These are phyloP conservation scores for Tolypocladium tundrense DNA, from an alignment of 2,329 filamentous ascomycete genomes.

Conservation along the genomic window DNA sequence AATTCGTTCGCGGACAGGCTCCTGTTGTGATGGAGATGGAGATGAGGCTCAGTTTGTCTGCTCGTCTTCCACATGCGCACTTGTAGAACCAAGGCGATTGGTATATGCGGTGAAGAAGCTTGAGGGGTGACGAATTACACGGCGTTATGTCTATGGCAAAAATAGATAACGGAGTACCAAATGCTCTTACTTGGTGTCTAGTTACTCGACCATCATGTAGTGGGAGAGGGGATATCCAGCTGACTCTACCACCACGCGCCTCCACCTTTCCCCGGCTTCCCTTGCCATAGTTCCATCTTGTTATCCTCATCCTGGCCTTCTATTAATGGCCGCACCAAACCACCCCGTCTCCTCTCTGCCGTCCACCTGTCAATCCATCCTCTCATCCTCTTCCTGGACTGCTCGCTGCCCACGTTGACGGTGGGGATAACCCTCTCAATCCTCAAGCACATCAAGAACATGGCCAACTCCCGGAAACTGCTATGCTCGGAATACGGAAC, in stretches of 20 bases:
- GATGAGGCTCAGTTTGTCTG: not conserved
- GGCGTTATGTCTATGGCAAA: not conserved
- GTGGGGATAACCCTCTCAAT: slow-evolving; percentile 91
- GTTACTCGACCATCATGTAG: not conserved
- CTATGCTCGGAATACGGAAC: slow-evolving; percentile 96
- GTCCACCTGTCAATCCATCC: slow-evolving; percentile 55
- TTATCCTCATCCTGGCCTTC: slow-evolving; percentile 25
- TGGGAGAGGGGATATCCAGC: not conserved
- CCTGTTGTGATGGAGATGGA: not conserved
- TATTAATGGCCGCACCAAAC: slow-evolving; percentile 34
- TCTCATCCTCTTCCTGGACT: slow-evolving; percentile 49
- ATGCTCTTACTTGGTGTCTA: not conserved
- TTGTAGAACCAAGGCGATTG: not conserved
- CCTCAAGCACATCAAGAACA: slow-evolving; percentile 80
- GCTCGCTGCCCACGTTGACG: slow-evolving; percentile 65
- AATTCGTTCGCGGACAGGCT: slow-evolving; percentile 7
- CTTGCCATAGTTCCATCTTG: slow-evolving; percentile 24
- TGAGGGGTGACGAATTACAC: not conserved
- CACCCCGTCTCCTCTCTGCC: slow-evolving; percentile 45
- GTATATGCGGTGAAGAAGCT: too few relatives aligned
- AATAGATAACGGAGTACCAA: not conserved
- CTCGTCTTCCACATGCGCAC: not conserved
- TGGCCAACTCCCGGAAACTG: slow-evolving; percentile 84
- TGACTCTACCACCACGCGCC: slow-evolving; percentile 26
- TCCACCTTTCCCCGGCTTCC: slow-evolving; percentile 26